These are phyloP conservation scores for Tetraselmis striata DNA, from an alignment of 139 green algal genomes.

Conservation along the genomic window DNA sequence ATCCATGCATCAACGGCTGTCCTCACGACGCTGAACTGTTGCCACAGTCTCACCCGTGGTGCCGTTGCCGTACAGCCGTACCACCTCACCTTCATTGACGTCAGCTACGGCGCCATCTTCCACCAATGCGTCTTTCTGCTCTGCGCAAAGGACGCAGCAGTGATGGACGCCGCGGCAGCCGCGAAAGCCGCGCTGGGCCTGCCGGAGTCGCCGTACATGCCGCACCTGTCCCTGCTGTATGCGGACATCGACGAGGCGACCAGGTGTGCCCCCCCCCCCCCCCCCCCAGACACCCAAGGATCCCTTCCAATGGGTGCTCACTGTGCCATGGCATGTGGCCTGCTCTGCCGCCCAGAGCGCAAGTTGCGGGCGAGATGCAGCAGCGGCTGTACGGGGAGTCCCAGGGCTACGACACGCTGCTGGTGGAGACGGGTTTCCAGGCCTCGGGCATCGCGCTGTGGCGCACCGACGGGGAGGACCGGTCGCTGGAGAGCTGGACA, in stretches of 20 bases:
- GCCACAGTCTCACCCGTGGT: not conserved
- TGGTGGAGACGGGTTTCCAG: slow-evolving; percentile 34
- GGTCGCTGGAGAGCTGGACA: slow-evolving; percentile 16
- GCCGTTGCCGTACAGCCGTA: slow-evolving; percentile 27
- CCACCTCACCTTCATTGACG: slow-evolving; percentile 34
- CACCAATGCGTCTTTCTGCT: slow-evolving; percentile 32
- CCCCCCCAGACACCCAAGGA: too few species aligned
- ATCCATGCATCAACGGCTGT: not conserved
- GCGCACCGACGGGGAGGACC: slow-evolving; percentile 33
- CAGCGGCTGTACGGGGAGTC: slow-evolving; percentile 30
- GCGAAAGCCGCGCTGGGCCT: slow-evolving; percentile 14
- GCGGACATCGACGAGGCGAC: slow-evolving; percentile 14
- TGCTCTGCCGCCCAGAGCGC: not conserved
- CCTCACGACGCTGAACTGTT: not conserved
- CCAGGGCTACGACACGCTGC: slow-evolving; percentile 36
- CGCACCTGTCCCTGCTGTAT: slow-evolving; percentile 49
- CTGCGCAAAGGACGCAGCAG: slow-evolving; percentile 9
- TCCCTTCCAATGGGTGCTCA: not conserved
- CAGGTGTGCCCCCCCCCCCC: not conserved
- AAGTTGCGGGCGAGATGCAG: not conserved
- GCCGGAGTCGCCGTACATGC: slow-evolving; percentile 33
- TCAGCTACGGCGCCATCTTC: slow-evolving; percentile 25
- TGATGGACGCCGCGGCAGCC: slow-evolving; percentile 10
- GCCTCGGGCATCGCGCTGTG: slow-evolving; percentile 24
- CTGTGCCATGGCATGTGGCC: not conserved